Evolutionary conservation across 2,329 filamentous ascomycete species (phyloP).

Genomic region (Plenodomus lindquistii): DNA sequence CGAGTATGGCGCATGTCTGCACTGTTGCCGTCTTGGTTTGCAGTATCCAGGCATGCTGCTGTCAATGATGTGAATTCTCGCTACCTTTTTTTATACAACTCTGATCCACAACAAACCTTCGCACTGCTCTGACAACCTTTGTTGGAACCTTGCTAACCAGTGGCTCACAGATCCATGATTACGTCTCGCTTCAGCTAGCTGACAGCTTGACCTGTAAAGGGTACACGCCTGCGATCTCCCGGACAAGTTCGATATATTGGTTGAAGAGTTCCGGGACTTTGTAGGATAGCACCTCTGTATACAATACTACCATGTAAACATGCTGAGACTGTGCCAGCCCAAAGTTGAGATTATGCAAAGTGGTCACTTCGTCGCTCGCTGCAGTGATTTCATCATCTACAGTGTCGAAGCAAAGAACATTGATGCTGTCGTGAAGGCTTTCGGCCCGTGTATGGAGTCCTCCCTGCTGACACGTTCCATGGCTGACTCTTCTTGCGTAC

Average conservation of each 20-base stretch:
- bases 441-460: constrained; percentile 79
- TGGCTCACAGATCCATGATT: constrained; percentile 31
- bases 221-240: constrained; percentile 93
- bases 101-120: constrained; percentile 63
- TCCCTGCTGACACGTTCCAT: constrained; percentile 3
- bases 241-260: constrained; percentile 81
- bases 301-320: constrained; percentile 35
- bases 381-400: constrained; percentile 98
- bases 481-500: constrained; percentile 16
- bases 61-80: constrained; percentile 99
- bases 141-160: constrained; percentile 36
- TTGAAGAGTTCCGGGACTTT: constrained; percentile 80
- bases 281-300: constrained; percentile 65
- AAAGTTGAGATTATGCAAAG: constrained; percentile 84
- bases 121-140: constrained; percentile 22
- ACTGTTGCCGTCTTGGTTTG: constrained; percentile 76
- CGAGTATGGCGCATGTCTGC: constrained; percentile 79
- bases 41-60: constrained; percentile 60
- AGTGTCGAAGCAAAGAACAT: constrained; percentile 94
- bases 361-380: constrained; percentile 92
- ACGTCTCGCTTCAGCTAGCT: constrained; percentile 5
- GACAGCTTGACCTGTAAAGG: constrained; percentile 57
- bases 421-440: constrained; percentile 81
- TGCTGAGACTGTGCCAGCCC: constrained; percentile 64
- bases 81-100: constrained; percentile 90